Conservation (phyloP, 139 green algal genomes). For the Closterium sp. region DNA sequence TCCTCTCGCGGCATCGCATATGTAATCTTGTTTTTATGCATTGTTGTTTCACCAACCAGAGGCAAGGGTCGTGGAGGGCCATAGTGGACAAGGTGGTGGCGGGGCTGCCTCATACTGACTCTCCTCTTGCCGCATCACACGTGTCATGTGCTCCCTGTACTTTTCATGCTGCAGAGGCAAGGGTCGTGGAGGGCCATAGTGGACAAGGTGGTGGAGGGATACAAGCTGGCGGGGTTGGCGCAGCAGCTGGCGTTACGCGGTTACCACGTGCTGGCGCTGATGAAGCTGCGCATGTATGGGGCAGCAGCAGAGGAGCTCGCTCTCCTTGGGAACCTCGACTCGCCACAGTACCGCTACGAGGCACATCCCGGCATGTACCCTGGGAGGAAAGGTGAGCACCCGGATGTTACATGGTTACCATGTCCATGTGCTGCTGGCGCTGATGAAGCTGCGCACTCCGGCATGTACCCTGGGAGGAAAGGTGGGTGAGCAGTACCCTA, state of each 20-base stretch:
- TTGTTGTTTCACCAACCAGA: constrained; percentile 23
- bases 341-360: constrained; percentile 39
- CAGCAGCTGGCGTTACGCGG: constrained; percentile 32
- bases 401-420: no score
- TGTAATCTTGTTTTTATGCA: no score
- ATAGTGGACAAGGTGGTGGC: constrained; percentile 47
- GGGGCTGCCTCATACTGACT: background rate
- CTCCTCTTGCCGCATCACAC: no score
- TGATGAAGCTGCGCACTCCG: no score
- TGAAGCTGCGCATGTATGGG: constrained; percentile 51
- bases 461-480: no score
- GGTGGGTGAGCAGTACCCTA: no score
- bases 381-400: constrained; percentile 17
- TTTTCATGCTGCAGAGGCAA: background rate
- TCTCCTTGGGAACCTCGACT: constrained; percentile 21
- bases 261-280: constrained; percentile 42
- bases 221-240: constrained; percentile 3
- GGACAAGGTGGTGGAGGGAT: constrained; percentile 42
- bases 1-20: no score
- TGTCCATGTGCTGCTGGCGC: no score
- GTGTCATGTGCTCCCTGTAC: no score
- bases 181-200: constrained; percentile 46
- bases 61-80: constrained; percentile 39
- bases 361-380: constrained; percentile 25
- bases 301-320: constrained; percentile 46